Evolutionary conservation across 1,284 basidiomycete species (phyloP), one percentile per base, ranked within the genome.

Genomic region (Pseudozyma pruni): DNA sequence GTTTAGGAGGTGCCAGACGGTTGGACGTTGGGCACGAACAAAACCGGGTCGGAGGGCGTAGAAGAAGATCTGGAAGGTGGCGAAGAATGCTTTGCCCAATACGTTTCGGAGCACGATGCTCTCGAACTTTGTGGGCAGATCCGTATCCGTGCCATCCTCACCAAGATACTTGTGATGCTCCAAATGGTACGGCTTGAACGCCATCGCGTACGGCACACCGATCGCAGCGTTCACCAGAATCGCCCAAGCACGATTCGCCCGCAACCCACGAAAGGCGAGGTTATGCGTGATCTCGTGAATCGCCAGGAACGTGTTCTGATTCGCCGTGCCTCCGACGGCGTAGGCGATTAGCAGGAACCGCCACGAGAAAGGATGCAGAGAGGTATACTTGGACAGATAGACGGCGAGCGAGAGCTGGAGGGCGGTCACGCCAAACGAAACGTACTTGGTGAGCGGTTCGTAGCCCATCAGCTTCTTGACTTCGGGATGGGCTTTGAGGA

Each of bases 201-300:
- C 90, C 81, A 93, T 93, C 17, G 92, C 91, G 83, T 98, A 98
- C 0, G 95, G 96, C 14, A 98, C 88, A 1, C 91, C 94, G 58
- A 98, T 97, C 0, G 93, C 91, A 32, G 95, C 80, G 81, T 98
- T 98, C 5, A 93, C 91, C 53, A 94, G 88, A 71, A 98, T 90
- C 0, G 96, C 93, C 29, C 96, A 86, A 6, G 88, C 79, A 78
- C 94, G 94, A 85, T 98, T 98, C 6, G 90, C 88, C 38, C 85
- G 85, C 43, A 98, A 88, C 25, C 90, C 87, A 71, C 87, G 88
- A 85, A 98, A 98, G 3, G 93, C 95, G 32, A 98, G 87, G 81
- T 98, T 98, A 84, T 98, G 95, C 2, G 94, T 97, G 73, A 98
- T 98, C 81, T 98, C 95, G 83, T 98, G 95, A 56, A 98, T 96